A percentile compares a stretch with the other conserved stretches of the same genome.
phyloP scores from a whole-genome alignment of 345 rosid genomes.

The Laguncularia racemosa region DNA sequence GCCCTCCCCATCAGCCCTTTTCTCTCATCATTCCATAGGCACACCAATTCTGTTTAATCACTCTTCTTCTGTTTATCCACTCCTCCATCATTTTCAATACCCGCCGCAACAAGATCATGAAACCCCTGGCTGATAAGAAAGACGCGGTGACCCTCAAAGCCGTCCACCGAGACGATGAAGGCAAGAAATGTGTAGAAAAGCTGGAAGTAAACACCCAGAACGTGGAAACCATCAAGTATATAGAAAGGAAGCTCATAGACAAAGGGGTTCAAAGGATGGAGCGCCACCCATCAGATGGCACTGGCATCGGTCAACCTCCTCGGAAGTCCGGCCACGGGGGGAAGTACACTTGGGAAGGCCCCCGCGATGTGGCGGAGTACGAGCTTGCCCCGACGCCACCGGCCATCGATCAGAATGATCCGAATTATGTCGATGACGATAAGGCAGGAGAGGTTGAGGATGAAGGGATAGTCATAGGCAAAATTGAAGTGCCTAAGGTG shows the following conservation, averaged over 20 bases:
- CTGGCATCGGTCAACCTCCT: conserved; percentile 41
- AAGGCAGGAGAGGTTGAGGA: conserved; percentile 28
- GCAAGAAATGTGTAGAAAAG: conserved; percentile 40
- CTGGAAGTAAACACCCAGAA: conserved; percentile 34
- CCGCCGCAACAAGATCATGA: conserved; percentile 11
- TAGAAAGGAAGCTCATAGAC: conserved; percentile 56
- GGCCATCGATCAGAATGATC: conserved; percentile 74
- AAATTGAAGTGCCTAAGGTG: conserved; percentile 57
- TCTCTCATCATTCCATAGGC: no score
- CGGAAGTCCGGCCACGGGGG: conserved; percentile 81
- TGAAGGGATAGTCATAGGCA: conserved; percentile 41
- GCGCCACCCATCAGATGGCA: conserved; percentile 61
- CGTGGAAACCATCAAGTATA: conserved; percentile 49
- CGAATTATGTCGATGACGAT: conserved; percentile 67
- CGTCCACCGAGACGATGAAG: conserved; percentile 36
- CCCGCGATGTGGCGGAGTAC: conserved; percentile 32
- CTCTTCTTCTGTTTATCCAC: no score
- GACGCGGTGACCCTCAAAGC: conserved; percentile 39
- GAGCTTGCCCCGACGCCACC: conserved; percentile 45
- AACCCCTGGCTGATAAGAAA: conserved; percentile 35
- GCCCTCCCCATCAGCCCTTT: no score
- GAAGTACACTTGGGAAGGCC: conserved; percentile 90
- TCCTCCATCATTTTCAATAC: no score
- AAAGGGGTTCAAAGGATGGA: conserved; percentile 75
- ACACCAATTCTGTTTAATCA: no score